Conservation (phyloP, 768 basidiomycete genomes). For the Leccinum boreale region DNA sequence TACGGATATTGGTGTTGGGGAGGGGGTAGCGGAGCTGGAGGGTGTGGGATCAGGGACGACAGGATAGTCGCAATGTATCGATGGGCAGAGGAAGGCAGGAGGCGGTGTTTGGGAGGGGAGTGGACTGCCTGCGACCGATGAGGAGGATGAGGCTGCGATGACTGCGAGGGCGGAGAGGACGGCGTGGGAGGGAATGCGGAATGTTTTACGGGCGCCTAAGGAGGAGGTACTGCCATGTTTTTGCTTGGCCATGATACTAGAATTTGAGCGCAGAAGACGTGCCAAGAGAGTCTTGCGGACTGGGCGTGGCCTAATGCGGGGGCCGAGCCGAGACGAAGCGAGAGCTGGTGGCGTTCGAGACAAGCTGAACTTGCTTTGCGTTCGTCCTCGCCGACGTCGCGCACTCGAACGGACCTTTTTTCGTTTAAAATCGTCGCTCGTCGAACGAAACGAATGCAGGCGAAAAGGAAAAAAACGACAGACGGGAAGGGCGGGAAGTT, state of each 20-base stretch:
- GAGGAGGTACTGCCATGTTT: constrained; percentile 31
- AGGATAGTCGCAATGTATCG: constrained; percentile 25
- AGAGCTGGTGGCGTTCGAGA: neutral
- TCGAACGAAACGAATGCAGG: neutral
- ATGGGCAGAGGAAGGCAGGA: constrained; percentile 62
- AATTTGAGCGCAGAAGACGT: constrained; percentile 31
- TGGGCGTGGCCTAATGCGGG: constrained; percentile 31
- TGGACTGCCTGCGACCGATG: constrained; percentile 46
- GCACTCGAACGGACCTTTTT: neutral
- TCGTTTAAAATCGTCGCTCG: neutral
- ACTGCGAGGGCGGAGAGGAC: constrained; percentile 56
- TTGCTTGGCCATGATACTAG: constrained; percentile 54
- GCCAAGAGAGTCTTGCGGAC: constrained; percentile 36
- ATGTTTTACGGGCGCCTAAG: neutral
- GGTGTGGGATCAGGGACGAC: neutral
- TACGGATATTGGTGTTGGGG: constrained; percentile 2
- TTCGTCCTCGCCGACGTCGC: neutral
- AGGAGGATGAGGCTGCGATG: constrained; percentile 44
- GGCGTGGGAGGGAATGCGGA: constrained; percentile 42
- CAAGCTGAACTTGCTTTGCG: neutral
- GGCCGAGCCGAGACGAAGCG: constrained; percentile 8
- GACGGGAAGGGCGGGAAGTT: constrained; percentile 8
- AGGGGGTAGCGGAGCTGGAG: constrained; percentile 12
- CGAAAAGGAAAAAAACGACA: neutral
- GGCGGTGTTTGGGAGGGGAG: constrained; percentile 35